Conservation (phyloP, 2,329 filamentous ascomycete genomes). For the Camillea tinctor region DNA sequence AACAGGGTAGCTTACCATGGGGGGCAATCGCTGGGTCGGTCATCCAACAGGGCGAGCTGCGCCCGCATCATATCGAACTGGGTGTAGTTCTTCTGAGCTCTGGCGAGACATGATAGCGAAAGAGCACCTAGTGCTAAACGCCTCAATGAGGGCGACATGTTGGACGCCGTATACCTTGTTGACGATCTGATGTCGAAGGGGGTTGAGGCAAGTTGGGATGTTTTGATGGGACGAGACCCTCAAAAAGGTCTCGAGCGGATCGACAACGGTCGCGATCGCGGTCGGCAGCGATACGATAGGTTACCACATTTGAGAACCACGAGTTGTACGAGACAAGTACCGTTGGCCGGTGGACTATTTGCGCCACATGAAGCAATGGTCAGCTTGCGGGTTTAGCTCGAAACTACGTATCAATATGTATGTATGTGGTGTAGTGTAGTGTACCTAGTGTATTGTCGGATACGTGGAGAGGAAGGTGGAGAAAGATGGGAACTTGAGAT, state of each 20-base stretch:
- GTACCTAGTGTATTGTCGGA: neutral
- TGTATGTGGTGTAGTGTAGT: too few species aligned
- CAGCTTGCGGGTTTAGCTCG: neutral
- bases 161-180: slow-evolving; percentile 9
- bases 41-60: slow-evolving; percentile 69
- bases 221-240: slow-evolving; percentile 3
- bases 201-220: neutral
- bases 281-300: neutral
- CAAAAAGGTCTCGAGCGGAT: neutral
- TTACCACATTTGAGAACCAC: neutral
- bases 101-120: slow-evolving; percentile 25
- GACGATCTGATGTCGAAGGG: neutral
- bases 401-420: neutral
- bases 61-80: slow-evolving; percentile 60
- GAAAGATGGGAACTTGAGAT: neutral
- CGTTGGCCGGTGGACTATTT: neutral
- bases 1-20: slow-evolving; percentile 63
- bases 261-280: neutral
- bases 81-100: slow-evolving; percentile 55
- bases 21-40: slow-evolving; percentile 74
- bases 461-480: neutral
- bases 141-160: slow-evolving; percentile 26
- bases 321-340: neutral
- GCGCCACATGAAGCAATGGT: neutral
- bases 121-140: slow-evolving; percentile 23